phyloP scores from a whole-genome alignment of 345 rosid species.

The Ricinus communis region DNA sequence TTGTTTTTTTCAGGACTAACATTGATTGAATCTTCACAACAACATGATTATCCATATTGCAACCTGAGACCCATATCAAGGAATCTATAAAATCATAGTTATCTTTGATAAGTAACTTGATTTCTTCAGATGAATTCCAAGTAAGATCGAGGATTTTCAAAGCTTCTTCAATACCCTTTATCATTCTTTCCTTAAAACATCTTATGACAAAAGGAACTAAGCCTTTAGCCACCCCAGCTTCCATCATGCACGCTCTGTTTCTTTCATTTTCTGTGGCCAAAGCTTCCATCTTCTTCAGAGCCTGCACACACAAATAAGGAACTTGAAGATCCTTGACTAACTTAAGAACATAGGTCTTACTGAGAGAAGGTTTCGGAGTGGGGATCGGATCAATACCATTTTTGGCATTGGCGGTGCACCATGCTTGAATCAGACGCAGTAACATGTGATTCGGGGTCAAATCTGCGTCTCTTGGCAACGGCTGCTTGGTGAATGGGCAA shows the following conservation, averaged over 20 bases:
- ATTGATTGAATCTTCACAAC: constrained; percentile 31
- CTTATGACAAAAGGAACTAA: constrained; percentile 26
- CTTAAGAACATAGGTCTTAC: constrained; percentile 22
- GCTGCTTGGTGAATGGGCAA: constrained; percentile 60
- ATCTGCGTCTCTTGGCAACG: constrained; percentile 35
- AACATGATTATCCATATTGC: constrained; percentile 2
- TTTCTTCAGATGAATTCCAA: constrained; percentile 35
- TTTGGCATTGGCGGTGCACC: constrained; percentile 34
- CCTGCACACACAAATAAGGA: neutral
- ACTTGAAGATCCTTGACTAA: constrained; percentile 35
- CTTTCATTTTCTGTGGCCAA: constrained; percentile 33
- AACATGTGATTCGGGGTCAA: constrained; percentile 56
- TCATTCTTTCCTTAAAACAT: constrained; percentile 20
- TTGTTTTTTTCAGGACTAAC: constrained; percentile 24
- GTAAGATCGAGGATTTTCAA: constrained; percentile 32
- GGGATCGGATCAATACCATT: constrained; percentile 35
- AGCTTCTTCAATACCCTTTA: constrained; percentile 35
- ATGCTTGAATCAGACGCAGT: constrained; percentile 50
- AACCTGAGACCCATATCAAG: constrained; percentile 36
- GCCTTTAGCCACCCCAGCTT: constrained; percentile 31
- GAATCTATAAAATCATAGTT: constrained; percentile 36
- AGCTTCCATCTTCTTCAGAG: constrained; percentile 37
- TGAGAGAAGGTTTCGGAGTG: constrained; percentile 32
- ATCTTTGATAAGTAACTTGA: constrained; percentile 28
- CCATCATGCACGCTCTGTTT: constrained; percentile 35